These are phyloP conservation scores for Piromyces sp. DNA, from an alignment of 192 early-diverging fungal species.

Conservation along the genomic window DNA sequence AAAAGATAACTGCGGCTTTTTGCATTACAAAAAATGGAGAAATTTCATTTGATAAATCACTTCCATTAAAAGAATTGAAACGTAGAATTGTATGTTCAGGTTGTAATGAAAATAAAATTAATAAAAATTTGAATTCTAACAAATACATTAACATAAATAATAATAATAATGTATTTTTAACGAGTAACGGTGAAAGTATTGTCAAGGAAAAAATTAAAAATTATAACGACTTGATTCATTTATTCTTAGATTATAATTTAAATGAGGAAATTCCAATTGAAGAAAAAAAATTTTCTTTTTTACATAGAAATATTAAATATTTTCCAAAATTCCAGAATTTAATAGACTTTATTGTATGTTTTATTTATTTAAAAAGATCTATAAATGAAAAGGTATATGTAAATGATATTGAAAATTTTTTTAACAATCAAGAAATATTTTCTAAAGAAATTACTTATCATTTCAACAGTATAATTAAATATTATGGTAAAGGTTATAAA, in stretches of 20 bases:
- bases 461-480: background rate
- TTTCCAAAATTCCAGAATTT: background rate
- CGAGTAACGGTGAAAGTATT: too few relatives aligned
- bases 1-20: too few relatives aligned
- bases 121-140: too few relatives aligned
- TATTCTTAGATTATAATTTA: background rate
- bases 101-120: too few relatives aligned
- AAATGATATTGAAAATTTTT: background rate
- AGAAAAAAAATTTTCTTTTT: background rate
- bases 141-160: too few relatives aligned
- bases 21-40: too few relatives aligned
- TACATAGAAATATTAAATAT: background rate
- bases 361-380: background rate
- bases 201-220: too few relatives aligned
- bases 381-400: background rate
- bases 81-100: too few relatives aligned
- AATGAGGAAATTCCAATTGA: background rate
- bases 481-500: background rate
- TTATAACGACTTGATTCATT: too few relatives aligned
- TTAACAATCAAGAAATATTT: background rate
- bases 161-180: too few relatives aligned
- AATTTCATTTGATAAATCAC: too few relatives aligned
- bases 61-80: too few relatives aligned
- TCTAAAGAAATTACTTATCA: background rate
- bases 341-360: background rate